A percentile compares a stretch with the other conserved stretches of the same genome.
Evolutionary conservation across 495 filamentous ascomycete genomes (phyloP).

Genomic region (Evansstolkia leycettana): DNA sequence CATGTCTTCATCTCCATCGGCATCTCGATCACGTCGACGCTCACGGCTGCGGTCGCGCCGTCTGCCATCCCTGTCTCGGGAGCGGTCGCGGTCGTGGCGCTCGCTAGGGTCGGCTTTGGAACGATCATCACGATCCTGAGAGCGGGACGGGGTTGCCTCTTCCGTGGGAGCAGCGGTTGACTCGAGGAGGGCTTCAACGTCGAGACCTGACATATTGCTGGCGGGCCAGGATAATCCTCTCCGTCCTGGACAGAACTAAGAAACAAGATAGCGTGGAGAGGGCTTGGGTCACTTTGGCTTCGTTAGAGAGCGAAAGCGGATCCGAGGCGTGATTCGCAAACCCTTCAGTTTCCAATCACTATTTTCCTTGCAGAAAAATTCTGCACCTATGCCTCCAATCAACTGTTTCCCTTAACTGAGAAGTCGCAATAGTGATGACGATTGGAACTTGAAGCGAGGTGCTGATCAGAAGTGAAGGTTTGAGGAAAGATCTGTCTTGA

Average conservation of each 20-base stretch:
- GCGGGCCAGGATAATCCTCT: conserved; percentile 7
- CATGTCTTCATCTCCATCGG: conserved; percentile 54
- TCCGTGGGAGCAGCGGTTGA: conserved; percentile 60
- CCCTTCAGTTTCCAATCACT: conserved; percentile 21
- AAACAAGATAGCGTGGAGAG: conserved; percentile 19
- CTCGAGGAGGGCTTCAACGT: conserved; percentile 90
- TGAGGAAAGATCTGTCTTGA: no score
- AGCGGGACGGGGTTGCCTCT: conserved; percentile 35
- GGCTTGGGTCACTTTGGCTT: conserved; percentile 33
- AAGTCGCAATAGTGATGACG: not conserved
- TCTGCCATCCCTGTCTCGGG: conserved; percentile 48
- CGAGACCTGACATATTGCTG: conserved; percentile 69
- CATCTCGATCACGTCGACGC: conserved; percentile 50
- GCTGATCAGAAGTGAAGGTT: no score
- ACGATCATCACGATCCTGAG: conserved; percentile 45
- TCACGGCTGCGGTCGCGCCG: conserved; percentile 51
- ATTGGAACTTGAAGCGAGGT: no score
- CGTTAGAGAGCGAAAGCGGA: conserved; percentile 30
- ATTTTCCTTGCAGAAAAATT: conserved; percentile 1
- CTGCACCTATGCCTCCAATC: conserved; percentile 1
- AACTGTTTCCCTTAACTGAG: no score
- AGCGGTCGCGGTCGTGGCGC: conserved; percentile 42
- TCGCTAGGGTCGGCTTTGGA: conserved; percentile 44
- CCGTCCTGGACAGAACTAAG: conserved; percentile 8
- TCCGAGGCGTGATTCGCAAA: conserved; percentile 19